Evolutionary conservation across 169 alveolate species (phyloP), one percentile per base, ranked within the genome.

Genomic region (Babesia bovis): DNA sequence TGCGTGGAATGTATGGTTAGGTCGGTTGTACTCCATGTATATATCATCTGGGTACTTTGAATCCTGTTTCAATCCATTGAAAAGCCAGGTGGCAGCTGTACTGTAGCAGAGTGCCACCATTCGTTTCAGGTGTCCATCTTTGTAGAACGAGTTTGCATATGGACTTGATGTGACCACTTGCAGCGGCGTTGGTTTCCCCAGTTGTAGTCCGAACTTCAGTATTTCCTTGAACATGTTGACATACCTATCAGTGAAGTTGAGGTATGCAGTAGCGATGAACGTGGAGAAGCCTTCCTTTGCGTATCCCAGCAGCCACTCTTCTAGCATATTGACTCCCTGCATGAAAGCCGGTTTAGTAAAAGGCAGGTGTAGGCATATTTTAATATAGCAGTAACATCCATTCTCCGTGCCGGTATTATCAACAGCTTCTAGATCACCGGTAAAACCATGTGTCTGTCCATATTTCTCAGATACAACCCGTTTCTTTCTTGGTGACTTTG

Each of bases 131-230:
- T 68, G 83, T 44, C 73, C 68, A 25, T 81, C 76, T 25, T 76
- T 61, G 76, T 69, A 74, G 81, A 84, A 88, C 26, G 87, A 79
- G 70, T 88, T 88, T 26, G 93, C 86, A n/a, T 81, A 56, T 7
- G 91, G 93, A 30, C 90, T 50, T 6, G 93, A 77, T n/a, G 91
- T 88, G 42, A 88, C 66, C 52, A 88, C 78, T 10, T 74, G 87
- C 35, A 84, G 38, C 52, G 73, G 73, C 52, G 78, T 59, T 23
- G 23, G 58, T 19, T 66, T 65, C 9, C 84, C 65, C 42, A 52
- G 66, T 23, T 41, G 53, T 59, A 66, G 68, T 26, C 61, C 61
- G 35, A 42, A 28, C 25, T 81, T 45, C 26, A 65, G 38, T 40
- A 84, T 61, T 65, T 74, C 61, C 67, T 78, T 66, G 30, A 74